These are phyloP conservation scores for Cucurbita moschata DNA, from an alignment of 306 rosid genomes.

Conservation along the genomic window DNA sequence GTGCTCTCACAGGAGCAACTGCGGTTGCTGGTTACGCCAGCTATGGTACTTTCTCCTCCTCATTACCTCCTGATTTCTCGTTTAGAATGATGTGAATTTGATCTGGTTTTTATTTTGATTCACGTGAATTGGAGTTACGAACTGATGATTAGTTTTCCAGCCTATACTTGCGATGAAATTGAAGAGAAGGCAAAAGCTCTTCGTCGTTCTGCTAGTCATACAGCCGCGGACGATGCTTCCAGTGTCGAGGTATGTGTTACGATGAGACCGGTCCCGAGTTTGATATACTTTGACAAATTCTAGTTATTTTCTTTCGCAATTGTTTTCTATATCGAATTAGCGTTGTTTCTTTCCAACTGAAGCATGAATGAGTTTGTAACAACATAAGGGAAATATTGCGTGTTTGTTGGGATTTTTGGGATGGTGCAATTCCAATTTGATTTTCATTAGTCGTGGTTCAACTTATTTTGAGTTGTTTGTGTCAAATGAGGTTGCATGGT, in stretches of 20 bases:
- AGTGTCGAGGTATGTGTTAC: conserved; percentile 38
- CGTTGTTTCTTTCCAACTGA: neutral
- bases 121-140: neutral
- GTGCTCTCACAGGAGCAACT: conserved; percentile 28
- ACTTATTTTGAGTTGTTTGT: neutral
- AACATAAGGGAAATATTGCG: neutral
- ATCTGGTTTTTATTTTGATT: neutral
- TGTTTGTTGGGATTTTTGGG: neutral
- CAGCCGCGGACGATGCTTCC: conserved; percentile 32
- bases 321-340: neutral
- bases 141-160: conserved; percentile 23
- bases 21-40: conserved; percentile 26
- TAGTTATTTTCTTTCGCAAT: neutral
- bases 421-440: neutral
- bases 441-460: neutral
- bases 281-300: too few species aligned
- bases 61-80: neutral
- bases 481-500: neutral
- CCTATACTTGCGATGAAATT: conserved; percentile 46
- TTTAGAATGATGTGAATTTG: neutral
- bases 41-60: conserved; percentile 19
- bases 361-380: neutral
- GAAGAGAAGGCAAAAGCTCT: conserved; percentile 51
- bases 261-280: neutral
- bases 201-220: conserved; percentile 27